Percentiles rank a stretch among this genome's conserved stretches.
Evolutionary conservation across 106 monocot species (phyloP).

Genomic region (Hemerocallis citrina): DNA sequence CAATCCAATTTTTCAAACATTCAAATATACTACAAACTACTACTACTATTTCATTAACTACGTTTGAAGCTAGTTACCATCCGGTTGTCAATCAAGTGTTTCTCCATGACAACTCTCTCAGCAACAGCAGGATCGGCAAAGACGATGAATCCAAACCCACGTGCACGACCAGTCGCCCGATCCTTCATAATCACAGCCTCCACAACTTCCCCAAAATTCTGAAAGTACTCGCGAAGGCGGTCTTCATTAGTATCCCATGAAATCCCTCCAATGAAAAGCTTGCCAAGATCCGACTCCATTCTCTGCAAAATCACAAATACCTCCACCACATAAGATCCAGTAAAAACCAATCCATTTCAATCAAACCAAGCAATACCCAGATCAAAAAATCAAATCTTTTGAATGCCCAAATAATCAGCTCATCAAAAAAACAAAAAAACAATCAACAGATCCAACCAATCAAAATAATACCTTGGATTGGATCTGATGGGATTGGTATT

Average conservation of each 20-base stretch:
- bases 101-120: conserved; percentile 26
- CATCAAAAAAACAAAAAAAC: neutral
- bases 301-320: neutral
- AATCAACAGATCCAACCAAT: conserved; percentile 3
- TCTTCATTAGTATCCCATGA: conserved; percentile 23
- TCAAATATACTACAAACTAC: no score
- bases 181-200: conserved; percentile 28
- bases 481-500: conserved; percentile 6
- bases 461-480: neutral
- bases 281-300: conserved; percentile 28
- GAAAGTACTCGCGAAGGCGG: conserved; percentile 25
- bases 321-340: neutral
- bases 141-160: conserved; percentile 28
- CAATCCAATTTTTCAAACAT: no score
- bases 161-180: conserved; percentile 23
- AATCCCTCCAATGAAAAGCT: conserved; percentile 33
- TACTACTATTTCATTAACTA: no score
- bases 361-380: conserved; percentile 1
- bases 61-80: conserved; percentile 20
- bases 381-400: conserved; percentile 2
- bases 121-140: conserved; percentile 24
- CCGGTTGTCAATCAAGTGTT: conserved; percentile 28
- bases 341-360: conserved; percentile 1
- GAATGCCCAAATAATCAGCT: neutral
- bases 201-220: conserved; percentile 21